These are phyloP conservation scores for Fusarium sp. DNA, from an alignment of 2,329 filamentous ascomycete genomes.

Conservation along the genomic window DNA sequence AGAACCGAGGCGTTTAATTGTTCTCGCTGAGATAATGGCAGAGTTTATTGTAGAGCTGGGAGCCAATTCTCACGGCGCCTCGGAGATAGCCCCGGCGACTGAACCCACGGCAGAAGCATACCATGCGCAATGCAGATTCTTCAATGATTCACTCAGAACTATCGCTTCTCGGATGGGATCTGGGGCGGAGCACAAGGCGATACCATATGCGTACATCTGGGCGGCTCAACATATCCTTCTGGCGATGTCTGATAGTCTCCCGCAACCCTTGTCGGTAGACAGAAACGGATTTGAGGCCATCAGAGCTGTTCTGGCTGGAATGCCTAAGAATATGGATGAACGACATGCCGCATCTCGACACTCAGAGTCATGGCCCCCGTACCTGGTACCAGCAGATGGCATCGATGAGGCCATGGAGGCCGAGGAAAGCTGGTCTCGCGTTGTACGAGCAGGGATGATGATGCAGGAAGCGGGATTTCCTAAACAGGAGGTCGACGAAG, in stretches of 20 bases:
- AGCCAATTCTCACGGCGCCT: not conserved
- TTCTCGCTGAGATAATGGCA: constrained; percentile 46
- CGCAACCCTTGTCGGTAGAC: constrained; percentile 63
- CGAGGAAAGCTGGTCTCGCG: constrained; percentile 66
- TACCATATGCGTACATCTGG: constrained; percentile 59
- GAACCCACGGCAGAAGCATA: constrained; percentile 39
- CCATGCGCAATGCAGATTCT: constrained; percentile 47
- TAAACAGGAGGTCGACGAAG: constrained; percentile 59
- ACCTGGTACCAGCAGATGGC: constrained; percentile 67
- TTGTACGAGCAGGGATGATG: constrained; percentile 63
- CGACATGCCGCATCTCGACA: constrained; percentile 61
- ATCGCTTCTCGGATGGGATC: constrained; percentile 45
- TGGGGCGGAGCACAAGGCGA: constrained; percentile 40
- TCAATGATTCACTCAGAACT: constrained; percentile 47
- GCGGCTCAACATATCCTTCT: constrained; percentile 67
- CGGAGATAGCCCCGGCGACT: not conserved
- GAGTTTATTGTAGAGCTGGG: constrained; percentile 45
- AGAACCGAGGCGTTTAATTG: constrained; percentile 51
- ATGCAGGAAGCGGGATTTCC: constrained; percentile 69
- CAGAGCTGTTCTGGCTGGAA: constrained; percentile 63
- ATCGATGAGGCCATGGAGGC: constrained; percentile 66
- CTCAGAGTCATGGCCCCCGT: constrained; percentile 69
- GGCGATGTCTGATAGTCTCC: constrained; percentile 61
- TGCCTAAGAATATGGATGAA: constrained; percentile 65
- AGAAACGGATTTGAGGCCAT: constrained; percentile 66